Conservation (phyloP, 208 protist genomes). For the Zelonia costaricensis region DNA sequence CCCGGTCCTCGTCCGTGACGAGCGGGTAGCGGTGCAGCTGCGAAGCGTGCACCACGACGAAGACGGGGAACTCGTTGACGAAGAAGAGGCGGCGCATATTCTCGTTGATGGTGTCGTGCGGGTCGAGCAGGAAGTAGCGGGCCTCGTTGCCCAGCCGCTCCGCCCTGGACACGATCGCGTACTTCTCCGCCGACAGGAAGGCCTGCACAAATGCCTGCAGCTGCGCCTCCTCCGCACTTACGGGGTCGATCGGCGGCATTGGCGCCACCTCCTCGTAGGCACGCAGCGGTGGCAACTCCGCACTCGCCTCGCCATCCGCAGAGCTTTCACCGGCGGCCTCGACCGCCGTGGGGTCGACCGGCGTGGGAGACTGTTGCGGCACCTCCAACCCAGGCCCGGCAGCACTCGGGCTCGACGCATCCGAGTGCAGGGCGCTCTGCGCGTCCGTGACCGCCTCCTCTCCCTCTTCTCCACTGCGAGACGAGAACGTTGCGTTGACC, state of each 20-base stretch:
- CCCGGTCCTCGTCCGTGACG: conserved; percentile 77
- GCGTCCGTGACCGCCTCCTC: too few relatives aligned
- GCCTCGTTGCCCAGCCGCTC: conserved; percentile 62
- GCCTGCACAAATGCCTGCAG: conserved; percentile 23
- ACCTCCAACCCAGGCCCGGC: too few relatives aligned
- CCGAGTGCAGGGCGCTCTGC: too few relatives aligned
- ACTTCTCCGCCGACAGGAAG: conserved; percentile 43
- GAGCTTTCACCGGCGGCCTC: background rate
- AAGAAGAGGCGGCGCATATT: conserved; percentile 81
- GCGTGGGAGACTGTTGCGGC: too few relatives aligned
- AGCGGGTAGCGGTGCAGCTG: conserved; percentile 45
- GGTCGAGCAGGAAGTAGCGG: conserved; percentile 68
- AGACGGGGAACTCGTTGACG: conserved; percentile 86
- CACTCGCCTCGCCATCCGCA: background rate
- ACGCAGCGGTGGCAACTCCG: conserved; percentile 6
- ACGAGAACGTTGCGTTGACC: too few relatives aligned
- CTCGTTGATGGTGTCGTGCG: conserved; percentile 66
- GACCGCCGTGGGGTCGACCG: background rate
- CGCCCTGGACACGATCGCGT: conserved; percentile 60
- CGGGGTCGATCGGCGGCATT: conserved; percentile 20
- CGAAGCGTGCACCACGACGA: conserved; percentile 57
- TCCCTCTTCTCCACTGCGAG: too few relatives aligned
- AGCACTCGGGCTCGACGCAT: too few relatives aligned
- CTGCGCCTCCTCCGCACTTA: conserved; percentile 20
- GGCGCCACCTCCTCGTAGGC: conserved; percentile 23